These are phyloP conservation scores for Gymnopilus junonius DNA, from an alignment of 768 basidiomycete species.

Conservation along the genomic window DNA sequence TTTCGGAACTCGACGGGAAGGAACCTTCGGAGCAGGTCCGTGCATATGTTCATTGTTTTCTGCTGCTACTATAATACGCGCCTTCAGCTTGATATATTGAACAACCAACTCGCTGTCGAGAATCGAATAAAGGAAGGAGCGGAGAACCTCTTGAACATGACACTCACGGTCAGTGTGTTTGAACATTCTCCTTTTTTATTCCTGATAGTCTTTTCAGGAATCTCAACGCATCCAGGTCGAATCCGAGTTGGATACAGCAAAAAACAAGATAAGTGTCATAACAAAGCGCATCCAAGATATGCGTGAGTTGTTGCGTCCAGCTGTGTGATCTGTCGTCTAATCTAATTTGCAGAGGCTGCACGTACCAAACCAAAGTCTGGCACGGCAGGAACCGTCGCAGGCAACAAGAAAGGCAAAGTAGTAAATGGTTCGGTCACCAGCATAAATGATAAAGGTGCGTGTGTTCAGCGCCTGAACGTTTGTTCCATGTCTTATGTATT, in stretches of 20 bases:
- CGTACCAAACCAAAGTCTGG: conserved; percentile 21
- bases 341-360: conserved; percentile 32
- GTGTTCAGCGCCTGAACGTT: not conserved
- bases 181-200: not conserved
- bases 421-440: conserved; percentile 18
- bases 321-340: conserved; percentile 2
- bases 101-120: conserved; percentile 72
- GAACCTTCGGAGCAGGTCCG: conserved; percentile 49
- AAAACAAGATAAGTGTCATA: conserved; percentile 71
- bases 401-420: conserved; percentile 20
- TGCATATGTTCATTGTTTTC: not conserved
- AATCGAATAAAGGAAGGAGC: conserved; percentile 90
- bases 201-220: conserved; percentile 42
- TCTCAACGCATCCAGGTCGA: conserved; percentile 74
- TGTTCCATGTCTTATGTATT: not conserved
- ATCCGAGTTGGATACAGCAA: conserved; percentile 77
- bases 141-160: conserved; percentile 82
- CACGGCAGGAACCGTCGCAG: conserved; percentile 5
- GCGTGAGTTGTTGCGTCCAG: conserved; percentile 40
- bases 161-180: conserved; percentile 47
- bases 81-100: conserved; percentile 66
- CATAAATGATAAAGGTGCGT: conserved; percentile 47
- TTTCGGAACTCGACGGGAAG: conserved; percentile 52
- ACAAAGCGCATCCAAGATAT: conserved; percentile 55
- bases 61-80: not conserved